phyloP scores from a whole-genome alignment of 2,329 filamentous ascomycete species.

The Talaromyces pinophilus region DNA sequence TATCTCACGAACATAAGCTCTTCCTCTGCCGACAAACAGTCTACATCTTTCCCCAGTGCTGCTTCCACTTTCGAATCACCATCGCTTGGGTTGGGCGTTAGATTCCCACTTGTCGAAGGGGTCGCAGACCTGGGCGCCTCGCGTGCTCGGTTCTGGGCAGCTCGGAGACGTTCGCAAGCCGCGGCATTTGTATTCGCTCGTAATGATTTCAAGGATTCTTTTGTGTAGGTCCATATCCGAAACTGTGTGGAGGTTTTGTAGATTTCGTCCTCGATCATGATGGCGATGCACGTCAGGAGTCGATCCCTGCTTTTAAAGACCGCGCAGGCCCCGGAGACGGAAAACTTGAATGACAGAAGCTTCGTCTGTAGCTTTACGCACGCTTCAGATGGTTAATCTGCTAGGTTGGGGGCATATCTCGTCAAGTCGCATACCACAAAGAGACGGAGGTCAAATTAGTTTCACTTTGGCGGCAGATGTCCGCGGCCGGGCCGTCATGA shows the following conservation, averaged over 20 bases:
- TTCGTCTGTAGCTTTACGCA: neutral
- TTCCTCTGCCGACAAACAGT: constrained; percentile 80
- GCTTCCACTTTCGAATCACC: constrained; percentile 35
- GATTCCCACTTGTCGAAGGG: constrained; percentile 36
- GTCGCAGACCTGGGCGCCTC: constrained; percentile 37
- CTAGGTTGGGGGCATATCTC: neutral
- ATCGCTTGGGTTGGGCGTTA: constrained; percentile 37
- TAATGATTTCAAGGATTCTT: constrained; percentile 67
- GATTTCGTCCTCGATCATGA: constrained; percentile 84
- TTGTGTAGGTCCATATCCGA: constrained; percentile 88
- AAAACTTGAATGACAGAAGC: neutral
- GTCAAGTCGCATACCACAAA: neutral
- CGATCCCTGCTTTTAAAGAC: neutral
- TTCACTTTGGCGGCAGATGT: neutral
- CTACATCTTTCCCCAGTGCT: constrained; percentile 54
- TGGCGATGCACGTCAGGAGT: constrained; percentile 22
- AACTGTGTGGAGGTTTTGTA: constrained; percentile 91
- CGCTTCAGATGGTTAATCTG: neutral
- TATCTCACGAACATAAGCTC: constrained; percentile 79
- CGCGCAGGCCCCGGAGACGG: neutral
- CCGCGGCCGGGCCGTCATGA: too few relatives aligned
- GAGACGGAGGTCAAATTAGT: neutral
- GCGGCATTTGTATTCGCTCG: constrained; percentile 77
- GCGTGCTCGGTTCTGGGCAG: constrained; percentile 55
- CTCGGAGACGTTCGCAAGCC: constrained; percentile 68